phyloP scores from a whole-genome alignment of 306 rosid genomes.

The Acacia crassicarpa region DNA sequence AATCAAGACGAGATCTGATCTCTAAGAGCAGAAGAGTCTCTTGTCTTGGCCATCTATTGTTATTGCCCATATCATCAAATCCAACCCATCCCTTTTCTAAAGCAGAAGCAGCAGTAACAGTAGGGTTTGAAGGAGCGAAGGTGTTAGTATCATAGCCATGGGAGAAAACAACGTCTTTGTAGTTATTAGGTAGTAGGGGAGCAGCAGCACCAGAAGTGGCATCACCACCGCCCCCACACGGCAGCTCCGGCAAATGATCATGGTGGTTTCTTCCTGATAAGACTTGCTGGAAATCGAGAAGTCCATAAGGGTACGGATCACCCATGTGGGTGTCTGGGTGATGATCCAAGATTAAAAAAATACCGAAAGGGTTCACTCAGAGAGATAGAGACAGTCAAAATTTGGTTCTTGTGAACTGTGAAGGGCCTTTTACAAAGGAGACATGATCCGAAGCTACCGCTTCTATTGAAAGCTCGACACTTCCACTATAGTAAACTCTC shows the following conservation, averaged over 20 bases:
- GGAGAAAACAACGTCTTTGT: conserved; percentile 47
- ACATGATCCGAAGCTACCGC: conserved; percentile 99
- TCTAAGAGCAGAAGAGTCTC: conserved; percentile 82
- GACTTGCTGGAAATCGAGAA: conserved; percentile 64
- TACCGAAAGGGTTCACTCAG: background rate
- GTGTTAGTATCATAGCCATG: conserved; percentile 11
- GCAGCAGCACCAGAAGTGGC: background rate
- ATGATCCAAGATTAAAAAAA: background rate
- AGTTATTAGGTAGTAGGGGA: conserved; percentile 18
- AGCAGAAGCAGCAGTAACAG: conserved; percentile 12
- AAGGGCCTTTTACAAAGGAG: conserved; percentile 33
- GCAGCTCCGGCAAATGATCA: conserved; percentile 22
- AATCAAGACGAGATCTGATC: conserved; percentile 87
- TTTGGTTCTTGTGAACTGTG: conserved; percentile 2
- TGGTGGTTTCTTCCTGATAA: conserved; percentile 40
- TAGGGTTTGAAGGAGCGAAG: background rate
- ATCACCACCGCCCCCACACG: background rate
- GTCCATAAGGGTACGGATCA: conserved; percentile 49
- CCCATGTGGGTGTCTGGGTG: background rate
- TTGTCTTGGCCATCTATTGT: conserved; percentile 80
- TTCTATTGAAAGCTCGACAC: conserved; percentile 46
- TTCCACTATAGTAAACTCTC: conserved; percentile 18
- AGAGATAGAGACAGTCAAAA: background rate
- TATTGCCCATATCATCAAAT: conserved; percentile 44
- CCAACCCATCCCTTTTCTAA: conserved; percentile 50